Conservation (phyloP, 129 eudicot species). For the Centaurea solstitialis region DNA sequence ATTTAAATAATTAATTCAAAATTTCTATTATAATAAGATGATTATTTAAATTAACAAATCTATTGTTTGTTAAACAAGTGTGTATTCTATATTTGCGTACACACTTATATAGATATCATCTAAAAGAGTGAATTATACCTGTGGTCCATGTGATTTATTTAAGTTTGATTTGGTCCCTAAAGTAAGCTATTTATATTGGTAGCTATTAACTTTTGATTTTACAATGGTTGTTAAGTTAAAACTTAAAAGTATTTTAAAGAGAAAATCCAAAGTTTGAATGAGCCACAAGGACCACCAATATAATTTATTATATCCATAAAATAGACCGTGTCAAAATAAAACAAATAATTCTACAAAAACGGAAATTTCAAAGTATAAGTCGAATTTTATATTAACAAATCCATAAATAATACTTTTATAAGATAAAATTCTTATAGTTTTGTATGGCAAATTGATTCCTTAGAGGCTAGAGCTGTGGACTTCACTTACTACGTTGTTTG, state of each 20-base stretch:
- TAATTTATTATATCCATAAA: not conserved
- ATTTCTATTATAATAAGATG: not conserved
- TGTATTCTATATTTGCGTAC: not conserved
- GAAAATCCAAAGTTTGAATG: too few species aligned
- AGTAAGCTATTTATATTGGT: too few species aligned
- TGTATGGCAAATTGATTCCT: conserved; percentile 17
- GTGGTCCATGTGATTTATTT: too few species aligned
- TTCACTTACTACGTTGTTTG: conserved; percentile 32
- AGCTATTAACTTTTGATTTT: too few species aligned
- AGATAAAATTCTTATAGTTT: not conserved
- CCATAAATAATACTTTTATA: not conserved
- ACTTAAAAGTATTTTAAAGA: too few species aligned
- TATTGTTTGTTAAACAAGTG: not conserved
- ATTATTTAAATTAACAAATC: not conserved
- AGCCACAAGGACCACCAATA: too few species aligned
- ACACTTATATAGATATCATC: not conserved
- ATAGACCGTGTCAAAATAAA: conserved; percentile 1
- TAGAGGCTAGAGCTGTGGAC: conserved; percentile 14
- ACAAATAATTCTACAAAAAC: not conserved
- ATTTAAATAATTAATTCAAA: not conserved
- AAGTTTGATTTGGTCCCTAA: too few species aligned
- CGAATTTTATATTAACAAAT: conserved; percentile 14
- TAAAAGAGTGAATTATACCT: too few species aligned
- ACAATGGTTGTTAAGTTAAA: too few species aligned
- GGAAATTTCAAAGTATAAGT: conserved; percentile 22